phyloP scores from a whole-genome alignment of 495 filamentous ascomycete genomes.

The Hyaloscypha hepaticicola region DNA sequence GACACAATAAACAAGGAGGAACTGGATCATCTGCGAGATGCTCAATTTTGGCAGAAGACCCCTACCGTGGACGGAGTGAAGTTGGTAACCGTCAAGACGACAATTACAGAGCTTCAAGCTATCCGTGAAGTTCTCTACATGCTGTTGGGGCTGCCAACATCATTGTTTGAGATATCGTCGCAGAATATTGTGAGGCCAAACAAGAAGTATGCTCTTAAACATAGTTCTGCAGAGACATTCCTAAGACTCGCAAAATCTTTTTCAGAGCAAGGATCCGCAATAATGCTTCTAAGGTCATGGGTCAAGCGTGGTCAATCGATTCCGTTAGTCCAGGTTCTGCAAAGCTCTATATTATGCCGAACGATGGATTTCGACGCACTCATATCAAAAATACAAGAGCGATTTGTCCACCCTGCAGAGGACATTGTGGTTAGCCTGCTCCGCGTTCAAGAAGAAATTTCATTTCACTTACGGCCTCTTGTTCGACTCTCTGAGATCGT shows the following conservation, averaged over 20 bases:
- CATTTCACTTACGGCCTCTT: conserved; percentile 52
- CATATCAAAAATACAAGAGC: conserved; percentile 45
- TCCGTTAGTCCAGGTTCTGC: conserved; percentile 51
- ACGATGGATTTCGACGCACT: conserved; percentile 44
- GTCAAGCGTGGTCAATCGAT: conserved; percentile 34
- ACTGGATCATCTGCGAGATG: conserved; percentile 51
- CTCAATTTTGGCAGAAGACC: conserved; percentile 62
- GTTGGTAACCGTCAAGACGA: conserved; percentile 37
- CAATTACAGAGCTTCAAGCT: conserved; percentile 69
- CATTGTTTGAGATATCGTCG: conserved; percentile 54
- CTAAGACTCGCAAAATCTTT: conserved; percentile 33
- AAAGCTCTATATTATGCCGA: conserved; percentile 41
- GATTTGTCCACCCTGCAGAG: conserved; percentile 41
- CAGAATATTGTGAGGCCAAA: conserved; percentile 16
- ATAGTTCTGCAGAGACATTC: conserved; percentile 35
- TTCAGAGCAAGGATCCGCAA: conserved; percentile 33
- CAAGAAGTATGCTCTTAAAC: conserved; percentile 33
- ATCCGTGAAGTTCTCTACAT: conserved; percentile 81
- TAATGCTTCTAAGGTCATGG: conserved; percentile 27
- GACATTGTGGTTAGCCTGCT: conserved; percentile 58
- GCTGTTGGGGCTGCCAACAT: conserved; percentile 76
- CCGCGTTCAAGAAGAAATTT: conserved; percentile 59
- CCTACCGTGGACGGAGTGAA: conserved; percentile 27
- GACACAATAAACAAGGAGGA: conserved; percentile 40
- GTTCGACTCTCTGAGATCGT: conserved; percentile 52